These are phyloP conservation scores for Ganoderma boninense DNA, from an alignment of 1,284 basidiomycete species.

Conservation along the genomic window DNA sequence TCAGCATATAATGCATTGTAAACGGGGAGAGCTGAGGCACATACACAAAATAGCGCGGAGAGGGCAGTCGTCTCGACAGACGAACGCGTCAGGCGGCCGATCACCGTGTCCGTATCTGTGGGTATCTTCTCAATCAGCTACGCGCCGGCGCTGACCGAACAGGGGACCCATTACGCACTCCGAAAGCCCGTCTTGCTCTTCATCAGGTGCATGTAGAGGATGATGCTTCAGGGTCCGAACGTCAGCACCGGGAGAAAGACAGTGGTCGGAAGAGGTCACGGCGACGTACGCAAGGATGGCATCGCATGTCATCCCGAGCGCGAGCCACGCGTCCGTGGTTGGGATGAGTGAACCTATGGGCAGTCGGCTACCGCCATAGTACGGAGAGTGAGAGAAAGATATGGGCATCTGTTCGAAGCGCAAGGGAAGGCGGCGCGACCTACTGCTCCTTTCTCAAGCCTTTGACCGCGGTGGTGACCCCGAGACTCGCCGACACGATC, in stretches of 20 bases:
- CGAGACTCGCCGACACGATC: constrained; percentile 11
- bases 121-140: background rate
- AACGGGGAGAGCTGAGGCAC: background rate
- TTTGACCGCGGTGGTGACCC: constrained; percentile 6
- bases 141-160: background rate
- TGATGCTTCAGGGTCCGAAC: constrained; percentile 1
- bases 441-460: constrained; percentile 12
- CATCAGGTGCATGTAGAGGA: constrained; percentile 22
- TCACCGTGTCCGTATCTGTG: constrained; percentile 26
- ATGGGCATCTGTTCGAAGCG: too few relatives aligned
- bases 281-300: constrained; percentile 21
- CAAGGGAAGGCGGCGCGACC: background rate
- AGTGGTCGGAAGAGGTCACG: background rate
- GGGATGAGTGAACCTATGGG: constrained; percentile 6
- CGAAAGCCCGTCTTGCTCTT: constrained; percentile 24
- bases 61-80: constrained; percentile 26
- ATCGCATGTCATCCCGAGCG: constrained; percentile 16
- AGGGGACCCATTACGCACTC: constrained; percentile 3
- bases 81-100: constrained; percentile 27
- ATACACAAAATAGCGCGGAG: constrained; percentile 22
- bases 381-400: too few relatives aligned
- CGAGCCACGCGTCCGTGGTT: constrained; percentile 20
- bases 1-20: background rate
- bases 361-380: background rate
- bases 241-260: background rate